A percentile compares a stretch with the other conserved stretches of the same genome.
Conservation (phyloP, 176 grass and related monocot species). For the Rhynchospora pubera region DNA sequence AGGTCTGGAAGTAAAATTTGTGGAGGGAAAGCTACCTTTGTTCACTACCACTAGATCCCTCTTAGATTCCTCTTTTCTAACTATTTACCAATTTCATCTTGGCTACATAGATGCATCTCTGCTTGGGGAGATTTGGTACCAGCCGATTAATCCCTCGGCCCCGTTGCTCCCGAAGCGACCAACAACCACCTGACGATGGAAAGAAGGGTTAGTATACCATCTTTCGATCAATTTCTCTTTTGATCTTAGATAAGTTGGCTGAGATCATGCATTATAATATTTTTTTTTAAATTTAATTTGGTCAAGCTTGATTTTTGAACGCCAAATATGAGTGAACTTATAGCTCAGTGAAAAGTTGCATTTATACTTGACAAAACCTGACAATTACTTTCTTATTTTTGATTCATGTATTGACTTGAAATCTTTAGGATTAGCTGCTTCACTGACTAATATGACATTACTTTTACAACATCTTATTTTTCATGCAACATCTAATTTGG, state of each 20-base stretch:
- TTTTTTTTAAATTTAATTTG: neutral
- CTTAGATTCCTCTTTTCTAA: constrained; percentile 6
- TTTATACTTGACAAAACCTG: no score
- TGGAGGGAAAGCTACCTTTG: constrained; percentile 14
- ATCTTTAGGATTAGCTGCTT: no score
- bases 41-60: constrained; percentile 9
- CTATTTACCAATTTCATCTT: neutral
- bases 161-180: constrained; percentile 55
- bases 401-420: no score
- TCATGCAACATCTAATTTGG: neutral
- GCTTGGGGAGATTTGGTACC: constrained; percentile 38
- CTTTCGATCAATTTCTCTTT: neutral
- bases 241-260: neutral
- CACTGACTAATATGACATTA: no score
- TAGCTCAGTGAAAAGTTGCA: no score
- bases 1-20: constrained; percentile 3
- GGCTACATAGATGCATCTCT: constrained; percentile 22
- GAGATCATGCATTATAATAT: neutral
- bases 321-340: neutral
- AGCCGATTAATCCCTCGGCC: constrained; percentile 32
- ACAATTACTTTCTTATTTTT: neutral
- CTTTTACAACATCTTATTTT: no score
- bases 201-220: constrained; percentile 10
- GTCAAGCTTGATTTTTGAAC: neutral
- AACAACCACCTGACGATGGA: constrained; percentile 29